Percentiles rank a stretch among this genome's conserved stretches.
Evolutionary conservation across 2,329 filamentous ascomycete genomes (phyloP).

Genomic region (Fragosphaeria purpurea): DNA sequence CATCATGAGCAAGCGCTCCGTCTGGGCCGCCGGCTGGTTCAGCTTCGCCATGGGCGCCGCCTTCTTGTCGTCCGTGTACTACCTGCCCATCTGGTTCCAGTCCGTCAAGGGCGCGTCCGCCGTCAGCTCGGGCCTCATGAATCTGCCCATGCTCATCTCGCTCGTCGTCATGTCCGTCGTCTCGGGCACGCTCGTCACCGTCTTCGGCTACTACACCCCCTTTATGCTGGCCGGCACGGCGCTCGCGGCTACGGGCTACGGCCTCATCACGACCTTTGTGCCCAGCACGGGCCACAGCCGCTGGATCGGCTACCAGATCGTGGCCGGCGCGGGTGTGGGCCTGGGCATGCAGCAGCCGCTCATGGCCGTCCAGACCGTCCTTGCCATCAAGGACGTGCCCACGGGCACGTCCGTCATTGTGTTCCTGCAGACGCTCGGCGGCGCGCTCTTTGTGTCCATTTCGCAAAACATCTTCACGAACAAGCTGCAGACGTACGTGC

Average conservation of each 20-base stretch:
- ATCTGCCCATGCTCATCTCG: conserved; percentile 22
- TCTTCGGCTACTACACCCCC: conserved; percentile 28
- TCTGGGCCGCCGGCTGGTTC: conserved; percentile 23
- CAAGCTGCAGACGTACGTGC: conserved; percentile 22
- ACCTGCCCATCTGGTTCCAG: conserved; percentile 26
- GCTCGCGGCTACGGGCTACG: conserved; percentile 34
- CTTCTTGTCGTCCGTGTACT: conserved; percentile 16
- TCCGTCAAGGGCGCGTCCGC: conserved; percentile 24
- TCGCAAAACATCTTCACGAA: conserved; percentile 33
- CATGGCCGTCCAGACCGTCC: conserved; percentile 31
- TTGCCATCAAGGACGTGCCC: conserved; percentile 28
- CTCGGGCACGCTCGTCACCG: conserved; percentile 20
- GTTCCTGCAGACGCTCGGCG: conserved; percentile 25
- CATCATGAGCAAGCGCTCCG: conserved; percentile 27
- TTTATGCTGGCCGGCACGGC: conserved; percentile 27
- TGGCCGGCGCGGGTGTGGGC: conserved; percentile 30
- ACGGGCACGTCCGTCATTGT: conserved; percentile 29
- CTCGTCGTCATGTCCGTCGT: conserved; percentile 20
- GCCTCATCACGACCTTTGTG: conserved; percentile 43
- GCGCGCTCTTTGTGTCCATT: conserved; percentile 29
- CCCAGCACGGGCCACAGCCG: conserved; percentile 31
- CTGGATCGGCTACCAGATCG: conserved; percentile 36
- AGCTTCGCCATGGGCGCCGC: conserved; percentile 25
- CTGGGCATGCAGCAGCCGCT: conserved; percentile 29
- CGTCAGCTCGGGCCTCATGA: conserved; percentile 23